Conservation (phyloP, 2,329 filamentous ascomycete genomes). For the Penicillium griseofulvum region DNA sequence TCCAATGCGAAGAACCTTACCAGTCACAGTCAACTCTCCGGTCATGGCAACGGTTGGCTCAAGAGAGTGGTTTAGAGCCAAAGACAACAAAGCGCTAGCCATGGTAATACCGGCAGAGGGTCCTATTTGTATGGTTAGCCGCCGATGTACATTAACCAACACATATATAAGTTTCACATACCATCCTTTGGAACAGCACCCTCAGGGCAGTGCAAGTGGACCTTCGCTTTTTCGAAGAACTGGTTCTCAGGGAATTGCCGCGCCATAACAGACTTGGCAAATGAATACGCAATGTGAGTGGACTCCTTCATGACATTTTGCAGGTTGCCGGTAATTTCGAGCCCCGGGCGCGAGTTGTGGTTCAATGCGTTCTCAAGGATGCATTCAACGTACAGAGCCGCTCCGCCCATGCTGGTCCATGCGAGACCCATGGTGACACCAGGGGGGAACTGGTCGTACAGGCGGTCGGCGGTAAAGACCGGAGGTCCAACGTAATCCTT, state of each 20-base stretch:
- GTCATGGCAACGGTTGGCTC: slow-evolving; percentile 95
- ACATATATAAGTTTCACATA: slow-evolving; percentile 25
- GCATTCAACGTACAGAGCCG: slow-evolving; percentile 94
- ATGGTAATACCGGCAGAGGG: slow-evolving; percentile 95
- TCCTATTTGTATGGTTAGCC: slow-evolving; percentile 38
- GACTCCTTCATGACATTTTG: slow-evolving; percentile 99
- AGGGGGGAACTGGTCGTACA: slow-evolving; percentile 90
- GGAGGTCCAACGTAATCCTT: slow-evolving; percentile 97
- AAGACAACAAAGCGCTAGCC: slow-evolving; percentile 85
- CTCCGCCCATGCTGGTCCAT: slow-evolving; percentile 96
- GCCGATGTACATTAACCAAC: slow-evolving; percentile 1
- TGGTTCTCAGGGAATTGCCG: slow-evolving; percentile 82
- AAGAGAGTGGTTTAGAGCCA: slow-evolving; percentile 75
- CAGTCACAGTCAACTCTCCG: slow-evolving; percentile 92
- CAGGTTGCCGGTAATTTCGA: slow-evolving; percentile 92
- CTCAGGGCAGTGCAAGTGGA: slow-evolving; percentile 95
- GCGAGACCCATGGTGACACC: slow-evolving; percentile 97
- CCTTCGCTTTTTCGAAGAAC: slow-evolving; percentile 93
- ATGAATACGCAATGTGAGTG: slow-evolving; percentile 90
- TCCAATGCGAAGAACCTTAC: slow-evolving; percentile 92
- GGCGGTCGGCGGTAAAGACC: slow-evolving; percentile 88
- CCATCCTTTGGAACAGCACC: slow-evolving; percentile 94
- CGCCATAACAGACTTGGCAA: slow-evolving; percentile 84
- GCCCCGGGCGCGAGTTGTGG: slow-evolving; percentile 68
- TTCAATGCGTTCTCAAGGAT: slow-evolving; percentile 83